Percentiles rank a stretch among this genome's conserved stretches.
These are phyloP conservation scores for Triticum turgidum DNA, from an alignment of 176 grass and related monocot genomes.

Conservation along the genomic window DNA sequence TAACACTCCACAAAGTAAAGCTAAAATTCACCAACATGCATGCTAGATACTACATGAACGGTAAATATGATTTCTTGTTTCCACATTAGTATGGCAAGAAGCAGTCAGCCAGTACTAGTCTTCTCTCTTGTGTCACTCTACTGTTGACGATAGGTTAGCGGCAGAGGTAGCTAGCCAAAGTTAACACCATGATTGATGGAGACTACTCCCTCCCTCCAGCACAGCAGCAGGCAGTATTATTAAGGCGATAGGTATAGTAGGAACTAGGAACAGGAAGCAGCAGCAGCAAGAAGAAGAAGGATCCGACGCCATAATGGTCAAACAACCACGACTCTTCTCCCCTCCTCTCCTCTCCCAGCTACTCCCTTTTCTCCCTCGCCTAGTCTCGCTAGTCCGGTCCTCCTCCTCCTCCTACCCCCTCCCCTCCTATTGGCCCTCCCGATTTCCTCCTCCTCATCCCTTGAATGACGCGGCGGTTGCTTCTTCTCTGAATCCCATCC, in stretches of 20 bases:
- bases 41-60: too few species aligned
- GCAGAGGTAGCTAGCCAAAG: not conserved
- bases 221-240: not conserved
- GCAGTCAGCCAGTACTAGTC: too few species aligned
- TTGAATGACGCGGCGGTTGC: not conserved
- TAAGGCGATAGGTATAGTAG: conserved; percentile 3
- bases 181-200: not conserved
- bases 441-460: not conserved
- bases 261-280: not conserved
- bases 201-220: not conserved
- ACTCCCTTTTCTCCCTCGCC: conserved; percentile 2
- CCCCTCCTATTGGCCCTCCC: conserved; percentile 1
- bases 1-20: too few species aligned
- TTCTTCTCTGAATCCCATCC: conserved; percentile 33
- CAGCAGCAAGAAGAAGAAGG: not conserved
- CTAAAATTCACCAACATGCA: too few species aligned
- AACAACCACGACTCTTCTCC: conserved; percentile 19
- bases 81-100: too few species aligned
- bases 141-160: not conserved
- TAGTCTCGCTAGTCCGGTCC: conserved; percentile 32
- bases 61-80: too few species aligned
- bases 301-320: conserved; percentile 52
- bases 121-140: too few species aligned
- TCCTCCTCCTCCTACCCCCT: not conserved
- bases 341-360: not conserved